Conservation (phyloP, 257 asterid species). For the Misopates orontium region DNA sequence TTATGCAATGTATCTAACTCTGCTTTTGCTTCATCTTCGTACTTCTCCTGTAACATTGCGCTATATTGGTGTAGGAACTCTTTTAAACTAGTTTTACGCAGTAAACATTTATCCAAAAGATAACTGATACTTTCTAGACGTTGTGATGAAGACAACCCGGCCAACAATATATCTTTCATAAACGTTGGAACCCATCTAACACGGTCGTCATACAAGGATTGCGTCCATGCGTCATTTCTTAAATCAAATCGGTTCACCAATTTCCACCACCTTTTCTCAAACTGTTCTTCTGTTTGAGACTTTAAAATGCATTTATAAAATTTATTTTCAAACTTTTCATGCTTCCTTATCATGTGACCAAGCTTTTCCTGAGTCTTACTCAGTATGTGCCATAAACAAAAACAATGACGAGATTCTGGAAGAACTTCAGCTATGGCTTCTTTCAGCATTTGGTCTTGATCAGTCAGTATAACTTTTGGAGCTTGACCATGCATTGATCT, state of each 20-base stretch:
- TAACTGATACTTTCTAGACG: slow-evolving; percentile 35
- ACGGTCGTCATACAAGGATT: slow-evolving; percentile 49
- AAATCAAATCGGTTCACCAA: slow-evolving; percentile 43
- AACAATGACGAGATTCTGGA: slow-evolving; percentile 49
- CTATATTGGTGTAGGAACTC: slow-evolving; percentile 44
- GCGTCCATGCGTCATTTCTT: slow-evolving; percentile 43
- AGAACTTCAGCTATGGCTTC: slow-evolving; percentile 49
- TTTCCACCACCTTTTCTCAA: slow-evolving; percentile 51
- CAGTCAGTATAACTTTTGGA: slow-evolving; percentile 57
- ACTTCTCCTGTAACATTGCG: slow-evolving; percentile 40
- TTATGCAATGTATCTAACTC: slow-evolving; percentile 42
- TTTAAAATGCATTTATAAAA: slow-evolving; percentile 49
- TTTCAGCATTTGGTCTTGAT: slow-evolving; percentile 43
- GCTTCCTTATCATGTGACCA: slow-evolving; percentile 38
- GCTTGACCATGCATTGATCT: slow-evolving; percentile 50
- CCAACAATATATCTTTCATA: slow-evolving; percentile 43
- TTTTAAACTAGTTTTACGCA: slow-evolving; percentile 40
- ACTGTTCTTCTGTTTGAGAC: slow-evolving; percentile 46
- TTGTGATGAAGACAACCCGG: slow-evolving; percentile 44
- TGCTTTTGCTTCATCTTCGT: slow-evolving; percentile 50
- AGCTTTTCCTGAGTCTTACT: slow-evolving; percentile 48
- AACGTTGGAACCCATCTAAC: slow-evolving; percentile 46
- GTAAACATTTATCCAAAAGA: slow-evolving; percentile 40
- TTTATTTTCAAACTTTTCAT: slow-evolving; percentile 35
- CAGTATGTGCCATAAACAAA: slow-evolving; percentile 52